Conservation (phyloP, 352 stramenopile species). For the Peronospora belbahrii region DNA sequence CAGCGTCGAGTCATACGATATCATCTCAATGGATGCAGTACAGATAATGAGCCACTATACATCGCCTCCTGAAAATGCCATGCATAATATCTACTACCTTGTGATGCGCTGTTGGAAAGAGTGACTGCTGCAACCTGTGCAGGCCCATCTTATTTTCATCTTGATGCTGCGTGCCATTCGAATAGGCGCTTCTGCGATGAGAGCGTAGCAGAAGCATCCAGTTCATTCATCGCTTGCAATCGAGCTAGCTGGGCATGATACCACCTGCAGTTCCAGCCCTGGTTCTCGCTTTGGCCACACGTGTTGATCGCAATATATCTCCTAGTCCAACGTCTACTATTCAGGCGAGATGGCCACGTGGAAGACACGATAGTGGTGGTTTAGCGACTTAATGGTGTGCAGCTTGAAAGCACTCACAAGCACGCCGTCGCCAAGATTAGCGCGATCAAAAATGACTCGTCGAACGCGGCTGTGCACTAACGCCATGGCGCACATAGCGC, state of each 20-base stretch:
- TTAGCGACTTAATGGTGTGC: constrained; percentile 82
- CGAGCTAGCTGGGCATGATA: background rate
- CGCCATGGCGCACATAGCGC: constrained; percentile 86
- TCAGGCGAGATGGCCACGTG: constrained; percentile 22
- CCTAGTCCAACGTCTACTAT: background rate
- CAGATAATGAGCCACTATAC: constrained; percentile 78
- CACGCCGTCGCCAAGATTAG: constrained; percentile 51
- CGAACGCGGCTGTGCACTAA: constrained; percentile 80
- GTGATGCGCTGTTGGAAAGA: constrained; percentile 79
- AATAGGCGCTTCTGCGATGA: constrained; percentile 66
- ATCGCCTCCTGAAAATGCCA: constrained; percentile 32
- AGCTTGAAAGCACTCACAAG: constrained; percentile 54
- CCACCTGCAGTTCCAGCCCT: background rate
- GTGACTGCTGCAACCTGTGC: too few relatives aligned
- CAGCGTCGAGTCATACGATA: constrained; percentile 58
- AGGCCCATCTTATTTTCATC: too few relatives aligned
- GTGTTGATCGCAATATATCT: constrained; percentile 20
- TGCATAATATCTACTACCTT: constrained; percentile 59
- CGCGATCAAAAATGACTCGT: constrained; percentile 62
- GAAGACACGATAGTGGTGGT: constrained; percentile 85
- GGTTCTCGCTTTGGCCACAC: background rate
- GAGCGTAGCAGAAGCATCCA: constrained; percentile 35
- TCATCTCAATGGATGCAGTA: constrained; percentile 74
- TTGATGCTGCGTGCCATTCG: too few relatives aligned
- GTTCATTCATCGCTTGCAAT: constrained; percentile 8